Base-by-base conservation (phyloP, 805 yeast genomes). In the Kodamaea nitidulidarum region DNA sequence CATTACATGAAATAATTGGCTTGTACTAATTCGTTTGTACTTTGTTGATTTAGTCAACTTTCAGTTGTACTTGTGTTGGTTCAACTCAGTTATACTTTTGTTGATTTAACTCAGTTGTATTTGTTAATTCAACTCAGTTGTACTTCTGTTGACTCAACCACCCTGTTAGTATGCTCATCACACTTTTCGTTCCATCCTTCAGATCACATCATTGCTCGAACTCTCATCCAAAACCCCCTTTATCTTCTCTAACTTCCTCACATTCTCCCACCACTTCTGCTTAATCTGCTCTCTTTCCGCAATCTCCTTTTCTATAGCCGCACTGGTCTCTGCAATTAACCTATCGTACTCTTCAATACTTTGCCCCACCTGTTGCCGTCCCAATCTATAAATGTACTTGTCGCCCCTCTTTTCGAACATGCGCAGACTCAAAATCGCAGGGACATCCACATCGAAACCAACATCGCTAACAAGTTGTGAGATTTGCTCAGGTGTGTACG, bases 211-310 rank as follows among this genome's bases (percentile, higher is more conserved):
- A n/a, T n/a, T n/a, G n/a, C n/a, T n/a, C n/a, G n/a, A n/a, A n/a
- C n/a, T n/a, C n/a, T n/a, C n/a, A n/a, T n/a, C 42, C 21, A 61
- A 44, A 7, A 54, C 52, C 5, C 51, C 49, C 37, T 48, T 55
- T 9, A 67, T 48, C 30, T 39, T 43, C 39, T 59, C 67, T 36
- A 68, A 39, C 41, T 54, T 59, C 14, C 43, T 44, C 2, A 71
- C 70, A 43, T 65, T 65, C 8, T 28, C 42, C 28, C 53, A 48
- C 73, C 73, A 68, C 22, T 58, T 45, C 35, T 56, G 58, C 45
- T 61, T 63, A 11, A 64, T 55, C 22, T 44, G 54, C 0, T 61
- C 50, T 1, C 70, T 65, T 32, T 56, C 59, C n/a, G 46, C 47
- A 3, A 63, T 51, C 32, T 65, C 50, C 2, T 52, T 61, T 16